Evolutionary conservation across 2,329 filamentous ascomycete species (phyloP).

Genomic region (Colletotrichum sp.): DNA sequence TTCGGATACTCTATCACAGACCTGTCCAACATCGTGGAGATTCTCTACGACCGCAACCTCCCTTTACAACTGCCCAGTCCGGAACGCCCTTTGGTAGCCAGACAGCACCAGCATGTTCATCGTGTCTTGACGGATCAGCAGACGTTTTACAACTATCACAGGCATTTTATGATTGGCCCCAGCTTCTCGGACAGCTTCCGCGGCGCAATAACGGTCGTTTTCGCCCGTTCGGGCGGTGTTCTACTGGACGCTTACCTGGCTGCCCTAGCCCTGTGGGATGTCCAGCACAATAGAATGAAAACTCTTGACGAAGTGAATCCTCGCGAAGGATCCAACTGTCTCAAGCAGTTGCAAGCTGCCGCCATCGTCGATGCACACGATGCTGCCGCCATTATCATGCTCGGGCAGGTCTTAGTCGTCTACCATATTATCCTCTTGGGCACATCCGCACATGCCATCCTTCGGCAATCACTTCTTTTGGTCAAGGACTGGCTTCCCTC

Average conservation of each 20-base stretch:
- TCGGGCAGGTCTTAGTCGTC: not conserved
- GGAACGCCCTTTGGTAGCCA: not conserved
- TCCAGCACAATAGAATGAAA: not conserved
- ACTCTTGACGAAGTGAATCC: not conserved
- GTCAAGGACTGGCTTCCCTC: not conserved
- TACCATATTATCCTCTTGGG: not conserved
- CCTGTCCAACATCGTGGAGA: not conserved
- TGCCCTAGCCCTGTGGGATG: not conserved
- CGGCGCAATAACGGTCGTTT: not conserved
- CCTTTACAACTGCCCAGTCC: not conserved
- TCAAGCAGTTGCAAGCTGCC: not conserved
- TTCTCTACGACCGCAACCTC: not conserved
- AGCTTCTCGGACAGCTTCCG: not conserved
- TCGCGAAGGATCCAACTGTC: not conserved
- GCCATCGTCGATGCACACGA: not conserved
- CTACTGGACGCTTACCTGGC: not conserved
- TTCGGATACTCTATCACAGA: not conserved
- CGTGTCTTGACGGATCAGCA: not conserved
- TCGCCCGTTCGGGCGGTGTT: not conserved
- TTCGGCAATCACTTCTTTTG: not conserved
- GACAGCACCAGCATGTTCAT: not conserved
- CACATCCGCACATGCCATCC: not conserved
- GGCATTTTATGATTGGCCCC: not conserved
- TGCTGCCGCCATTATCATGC: not conserved
- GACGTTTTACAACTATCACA: not conserved